Percentiles rank a stretch among this genome's conserved stretches.
Evolutionary conservation across 2,329 filamentous ascomycete genomes (phyloP).

Genomic region (Colletotrichum nymphaeae): DNA sequence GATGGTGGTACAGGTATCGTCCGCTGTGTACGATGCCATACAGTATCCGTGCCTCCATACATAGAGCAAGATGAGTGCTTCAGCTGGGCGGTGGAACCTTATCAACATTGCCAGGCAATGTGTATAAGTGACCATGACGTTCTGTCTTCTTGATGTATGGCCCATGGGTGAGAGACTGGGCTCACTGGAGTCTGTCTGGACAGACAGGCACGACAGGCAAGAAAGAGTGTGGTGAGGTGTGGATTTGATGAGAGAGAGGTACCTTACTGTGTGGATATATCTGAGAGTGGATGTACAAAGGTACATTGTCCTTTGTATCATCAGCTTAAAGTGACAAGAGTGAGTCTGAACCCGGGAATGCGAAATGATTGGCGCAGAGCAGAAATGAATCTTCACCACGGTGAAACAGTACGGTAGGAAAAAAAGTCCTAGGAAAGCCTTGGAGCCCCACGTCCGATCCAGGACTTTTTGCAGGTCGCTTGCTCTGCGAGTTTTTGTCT

Average conservation of each 20-base stretch:
- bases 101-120: not conserved
- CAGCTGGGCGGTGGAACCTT: too few relatives aligned
- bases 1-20: not conserved
- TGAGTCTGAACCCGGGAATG: not conserved
- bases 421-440: constrained; percentile 35
- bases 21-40: not conserved
- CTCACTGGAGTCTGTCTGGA: not conserved
- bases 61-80: too few relatives aligned
- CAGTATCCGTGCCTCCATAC: not conserved
- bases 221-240: not conserved
- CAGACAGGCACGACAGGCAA: too few relatives aligned
- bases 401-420: constrained; percentile 17
- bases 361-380: constrained; percentile 24
- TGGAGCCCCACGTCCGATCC: constrained; percentile 28
- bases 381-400: constrained; percentile 25
- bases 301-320: not conserved
- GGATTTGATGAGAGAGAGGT: not conserved
- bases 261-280: not conserved
- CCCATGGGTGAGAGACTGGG: not conserved
- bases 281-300: not conserved
- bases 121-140: not conserved
- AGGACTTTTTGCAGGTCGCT: constrained; percentile 15
- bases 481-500: not conserved
- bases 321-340: not conserved
- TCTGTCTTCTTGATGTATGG: too few relatives aligned